These are phyloP conservation scores for Anisogramma anomala DNA, from an alignment of 2,329 filamentous ascomycete genomes.

Conservation along the genomic window DNA sequence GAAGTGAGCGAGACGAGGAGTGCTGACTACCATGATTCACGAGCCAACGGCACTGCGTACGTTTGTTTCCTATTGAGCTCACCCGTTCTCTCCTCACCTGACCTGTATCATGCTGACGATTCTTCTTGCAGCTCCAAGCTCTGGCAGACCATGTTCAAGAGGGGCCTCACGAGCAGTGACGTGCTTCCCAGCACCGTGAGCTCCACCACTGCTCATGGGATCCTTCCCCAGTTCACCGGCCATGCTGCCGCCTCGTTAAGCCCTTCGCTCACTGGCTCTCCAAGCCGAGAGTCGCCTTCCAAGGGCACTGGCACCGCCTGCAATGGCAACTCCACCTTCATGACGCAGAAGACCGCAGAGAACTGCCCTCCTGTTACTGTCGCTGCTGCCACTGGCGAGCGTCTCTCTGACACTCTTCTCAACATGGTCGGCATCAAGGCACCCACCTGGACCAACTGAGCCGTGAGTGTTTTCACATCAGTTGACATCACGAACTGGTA, in stretches of 20 bases:
- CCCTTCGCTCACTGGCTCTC: slow-evolving; percentile 17
- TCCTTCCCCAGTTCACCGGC: slow-evolving; percentile 40
- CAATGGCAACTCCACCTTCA: slow-evolving; percentile 21
- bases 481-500: neutral
- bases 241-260: slow-evolving; percentile 35
- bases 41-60: slow-evolving; percentile 11
- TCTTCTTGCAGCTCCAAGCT: slow-evolving; percentile 28
- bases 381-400: slow-evolving; percentile 12
- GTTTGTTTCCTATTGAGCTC: too few species aligned
- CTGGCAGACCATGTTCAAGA: slow-evolving; percentile 40
- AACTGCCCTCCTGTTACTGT: slow-evolving; percentile 18
- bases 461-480: neutral
- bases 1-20: slow-evolving; percentile 12
- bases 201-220: slow-evolving; percentile 42
- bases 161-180: slow-evolving; percentile 33
- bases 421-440: slow-evolving; percentile 15
- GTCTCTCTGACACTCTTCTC: slow-evolving; percentile 16
- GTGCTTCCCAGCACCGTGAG: slow-evolving; percentile 33
- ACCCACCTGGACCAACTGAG: slow-evolving; percentile 11
- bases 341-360: slow-evolving; percentile 20
- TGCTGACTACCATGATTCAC: slow-evolving; percentile 11
- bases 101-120: neutral
- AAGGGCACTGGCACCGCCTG: slow-evolving; percentile 15
- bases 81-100: neutral
- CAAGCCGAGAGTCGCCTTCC: slow-evolving; percentile 14